Base-by-base conservation (phyloP, 2,329 filamentous ascomycete genomes). In the Hymenoscyphus linearis region DNA sequence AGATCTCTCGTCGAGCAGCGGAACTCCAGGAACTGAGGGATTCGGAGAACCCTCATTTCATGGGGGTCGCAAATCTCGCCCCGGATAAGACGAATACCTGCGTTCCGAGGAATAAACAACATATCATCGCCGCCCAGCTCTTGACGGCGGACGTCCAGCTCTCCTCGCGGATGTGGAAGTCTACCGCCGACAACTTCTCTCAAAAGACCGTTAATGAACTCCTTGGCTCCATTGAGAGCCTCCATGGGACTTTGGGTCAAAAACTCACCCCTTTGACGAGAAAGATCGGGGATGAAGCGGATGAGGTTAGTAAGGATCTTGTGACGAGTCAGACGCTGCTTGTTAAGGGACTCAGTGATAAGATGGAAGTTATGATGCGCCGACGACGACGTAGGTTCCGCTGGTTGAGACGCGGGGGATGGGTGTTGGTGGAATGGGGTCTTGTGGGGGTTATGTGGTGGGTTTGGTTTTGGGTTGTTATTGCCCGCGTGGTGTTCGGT, bases 371-470 rank as follows among this genome's bases (percentile, higher is more conserved):
- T 70, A 87, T 90, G 79, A 81, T 92, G 57, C 81, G 90, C 62
- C 81, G 89, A 62, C 81, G 91, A 58, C 80, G 85, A 14, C 75
- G 85, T 34, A 76, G 85, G 61, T 85, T 95, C 70, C 81, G 90
- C 59, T 92, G 91, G 85, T 75, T 92, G 26, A 80, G 91, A 44
- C 80, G 90, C 14, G 85, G 86, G 0, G 87, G 91, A 14, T 98
- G 92, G 83, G 85, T 92, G 59, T 76, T 88, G 22, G 84, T 97
- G 16, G 93, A 98, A 78, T 97, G 92, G 91, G 78, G 85, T 56
- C 81, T 98, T 18, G 85, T 98, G 44, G 90, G 89, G 3, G 84
- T 96, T 68, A 91, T 98, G 86, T 97, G 95, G 92, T 91, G 89
- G 75, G 87, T 96, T 16, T 98, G 93, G 92, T 85, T 96, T 62